Base-by-base conservation (phyloP, 2,329 filamentous ascomycete species). In the Alternaria novae-zelandiae region DNA sequence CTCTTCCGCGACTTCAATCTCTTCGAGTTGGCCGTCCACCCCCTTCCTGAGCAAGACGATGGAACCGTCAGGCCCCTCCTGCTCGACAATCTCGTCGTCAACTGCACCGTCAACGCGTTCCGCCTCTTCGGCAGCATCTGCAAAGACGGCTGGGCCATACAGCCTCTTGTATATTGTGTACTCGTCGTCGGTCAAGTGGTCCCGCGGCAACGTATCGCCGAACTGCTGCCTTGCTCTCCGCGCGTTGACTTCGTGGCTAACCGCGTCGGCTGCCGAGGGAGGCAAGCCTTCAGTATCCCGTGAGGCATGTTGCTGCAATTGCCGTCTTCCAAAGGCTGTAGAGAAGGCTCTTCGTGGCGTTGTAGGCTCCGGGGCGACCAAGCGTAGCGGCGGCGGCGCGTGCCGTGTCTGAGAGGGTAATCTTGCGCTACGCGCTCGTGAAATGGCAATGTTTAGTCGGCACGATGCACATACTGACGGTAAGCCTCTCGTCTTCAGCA, bases 131-230 rank as follows among this genome's bases (percentile, higher is more conserved):
- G 88, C 84, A 77, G 91, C 87, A 61, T 90, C 88, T 45, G 89
- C 85, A 65, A 92, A 77, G 2, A 79, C 59, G 2, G 94, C 93
- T 32, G 89, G 84, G 2, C 94, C 95, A 77, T 96, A 97, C 15
- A 97, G 82, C 67, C 93, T 86, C 74, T 91, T 89, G 79, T 97
- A 97, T 1, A 97, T 82, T 51, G 82, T 83, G 72, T 91, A 89
- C 78, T 97, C 94, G 57, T 91, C 87, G 1, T 86, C 84, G 32
- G 84, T 89, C 55, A 97, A 79, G 70, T 92, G 88, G 32, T 86
- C 89, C 30, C 88, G 87, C 0, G 94, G 94, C 23, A 97, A 80
- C 0, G 86, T 89, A 73, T 96, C 90, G 65, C 93, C 90, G 78
- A 93, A 96, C 9, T 88, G 85, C 67, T 92, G 90, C 71, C 91